Evolutionary conservation across 495 filamentous ascomycete species (phyloP), one percentile per base, ranked within the genome.

Genomic region (Immersiella caudata): DNA sequence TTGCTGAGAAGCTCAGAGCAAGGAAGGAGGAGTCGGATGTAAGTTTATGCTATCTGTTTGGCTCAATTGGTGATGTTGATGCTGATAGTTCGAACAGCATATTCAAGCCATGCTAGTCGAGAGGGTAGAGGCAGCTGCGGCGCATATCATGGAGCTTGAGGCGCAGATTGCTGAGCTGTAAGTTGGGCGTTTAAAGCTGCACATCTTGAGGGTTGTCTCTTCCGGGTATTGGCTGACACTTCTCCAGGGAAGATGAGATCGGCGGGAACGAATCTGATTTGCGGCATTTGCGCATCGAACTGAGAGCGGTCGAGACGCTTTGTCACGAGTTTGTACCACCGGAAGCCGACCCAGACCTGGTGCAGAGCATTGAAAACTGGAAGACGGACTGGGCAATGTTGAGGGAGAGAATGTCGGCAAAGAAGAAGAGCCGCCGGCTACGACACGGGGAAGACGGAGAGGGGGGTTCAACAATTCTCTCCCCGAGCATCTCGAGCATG

Each of bases 221-320:
- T 46, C 8, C 29, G 11, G 14, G 40, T 6, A 2, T 46, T 18
- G 14, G 14, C 40, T 46, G 16, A 46, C 40, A 46, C 2, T 14
- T 18, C 5, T 12, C 49, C 46, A 75, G 74, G 26, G 79, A 77
- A 58, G 73, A 75, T 9, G 74, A 76, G 58, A 50, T 78, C 29
- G 54, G 58, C 11, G 56, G 63, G 36, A 71, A 72, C 60, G 73
- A 79, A 35, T 71, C 72, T 7, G 77, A 86, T 57, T 79, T 87
- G 36, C 77, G 79, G 49, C 83, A 81, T 72, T 79, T 87, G 20
- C 81, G 83, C 26, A 80, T 86, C 55, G 79, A 82, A 68, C 77
- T 87, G 25, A 80, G 84, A 27, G 82, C 83, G 57, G 79, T 87
- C 68, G 82, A 87, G 76, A 79, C 82, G 8, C 79, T 85, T 56